Evolutionary conservation across 768 basidiomycete species (phyloP).

Genomic region (Strobilomyces echinocephalus): DNA sequence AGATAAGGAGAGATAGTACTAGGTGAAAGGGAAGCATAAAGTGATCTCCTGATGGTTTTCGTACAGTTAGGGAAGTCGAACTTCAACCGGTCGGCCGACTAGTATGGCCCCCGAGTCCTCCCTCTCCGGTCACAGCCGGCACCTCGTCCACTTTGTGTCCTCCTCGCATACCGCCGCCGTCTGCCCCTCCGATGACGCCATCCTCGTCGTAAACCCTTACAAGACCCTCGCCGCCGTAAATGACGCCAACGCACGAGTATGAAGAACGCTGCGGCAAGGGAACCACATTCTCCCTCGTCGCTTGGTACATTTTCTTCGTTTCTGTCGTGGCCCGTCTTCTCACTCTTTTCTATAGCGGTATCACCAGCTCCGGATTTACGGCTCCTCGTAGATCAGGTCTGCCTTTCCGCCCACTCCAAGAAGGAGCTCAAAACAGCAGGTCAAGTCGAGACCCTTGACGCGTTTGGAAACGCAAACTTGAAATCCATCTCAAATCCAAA

Average conservation of each 20-base stretch:
- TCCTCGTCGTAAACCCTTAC: conserved; percentile 84
- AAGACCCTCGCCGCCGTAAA: conserved; percentile 75
- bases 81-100: conserved; percentile 41
- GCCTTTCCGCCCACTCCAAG: conserved; percentile 80
- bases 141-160: conserved; percentile 73
- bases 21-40: too few relatives aligned
- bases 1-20: too few relatives aligned
- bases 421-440: conserved; percentile 65
- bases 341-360: conserved; percentile 50
- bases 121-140: conserved; percentile 50
- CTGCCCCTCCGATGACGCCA: conserved; percentile 81
- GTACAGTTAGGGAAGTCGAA: too few relatives aligned
- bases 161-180: conserved; percentile 67
- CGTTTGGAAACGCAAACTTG: conserved; percentile 89
- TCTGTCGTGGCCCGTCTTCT: neutral
- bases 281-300: conserved; percentile 62
- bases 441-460: conserved; percentile 76
- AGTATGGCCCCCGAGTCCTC: conserved; percentile 32
- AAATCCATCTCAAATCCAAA: conserved; percentile 85
- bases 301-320: conserved; percentile 49
- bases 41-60: too few relatives aligned
- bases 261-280: conserved; percentile 80
- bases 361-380: conserved; percentile 79
- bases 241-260: conserved; percentile 76
- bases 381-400: conserved; percentile 73